phyloP scores from a whole-genome alignment of 208 protist genomes.

The Zelonia costaricensis region DNA sequence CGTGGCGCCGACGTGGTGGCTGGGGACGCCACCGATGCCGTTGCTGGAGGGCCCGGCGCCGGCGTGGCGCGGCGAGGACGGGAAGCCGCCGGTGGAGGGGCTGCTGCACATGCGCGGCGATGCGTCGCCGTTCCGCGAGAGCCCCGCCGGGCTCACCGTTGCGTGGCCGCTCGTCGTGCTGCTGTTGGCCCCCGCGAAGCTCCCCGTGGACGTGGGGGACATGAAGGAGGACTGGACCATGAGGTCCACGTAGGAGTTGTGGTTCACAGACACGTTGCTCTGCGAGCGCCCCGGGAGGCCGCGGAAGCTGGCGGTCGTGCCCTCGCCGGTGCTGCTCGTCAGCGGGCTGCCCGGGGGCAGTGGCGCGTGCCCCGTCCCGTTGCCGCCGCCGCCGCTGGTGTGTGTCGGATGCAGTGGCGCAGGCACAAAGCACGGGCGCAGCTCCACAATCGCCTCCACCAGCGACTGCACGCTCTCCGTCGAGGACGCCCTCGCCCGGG shows the following conservation, averaged over 20 bases:
- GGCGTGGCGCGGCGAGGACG: no score
- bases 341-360: constrained; percentile 16
- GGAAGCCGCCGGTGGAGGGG: no score
- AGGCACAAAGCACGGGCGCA: constrained; percentile 27
- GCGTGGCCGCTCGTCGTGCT: background rate
- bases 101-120: no score
- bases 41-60: no score
- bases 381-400: background rate
- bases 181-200: no score
- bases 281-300: constrained; percentile 6
- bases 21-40: no score
- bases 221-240: constrained; percentile 29
- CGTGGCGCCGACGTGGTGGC: no score
- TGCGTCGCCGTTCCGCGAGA: no score
- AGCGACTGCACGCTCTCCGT: constrained; percentile 23
- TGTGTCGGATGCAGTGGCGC: background rate
- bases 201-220: background rate
- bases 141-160: background rate
- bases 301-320: background rate
- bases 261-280: constrained; percentile 18
- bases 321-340: constrained; percentile 1
- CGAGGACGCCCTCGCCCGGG: background rate
- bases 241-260: constrained; percentile 32
- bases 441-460: constrained; percentile 56
- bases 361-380: background rate